Conservation (phyloP, 805 yeast genomes). For the Candida qinlingensis region DNA sequence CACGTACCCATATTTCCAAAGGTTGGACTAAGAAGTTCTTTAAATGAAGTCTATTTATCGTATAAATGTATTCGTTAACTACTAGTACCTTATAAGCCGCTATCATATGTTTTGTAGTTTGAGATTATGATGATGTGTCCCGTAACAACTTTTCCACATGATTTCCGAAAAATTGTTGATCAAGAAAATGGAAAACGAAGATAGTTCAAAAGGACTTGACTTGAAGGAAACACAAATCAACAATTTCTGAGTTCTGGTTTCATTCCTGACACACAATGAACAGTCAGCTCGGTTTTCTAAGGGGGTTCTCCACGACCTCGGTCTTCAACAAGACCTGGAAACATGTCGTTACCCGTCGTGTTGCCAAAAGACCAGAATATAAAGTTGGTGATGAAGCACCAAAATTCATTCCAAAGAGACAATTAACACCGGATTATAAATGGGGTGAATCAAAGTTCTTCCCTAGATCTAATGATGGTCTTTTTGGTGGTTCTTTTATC, state of each 20-base stretch:
- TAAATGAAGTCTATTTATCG: slow-evolving; percentile 4
- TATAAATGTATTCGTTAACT: background rate
- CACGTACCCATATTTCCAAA: background rate
- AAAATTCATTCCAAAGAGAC: slow-evolving; percentile 37
- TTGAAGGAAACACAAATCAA: background rate
- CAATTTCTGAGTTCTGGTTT: background rate
- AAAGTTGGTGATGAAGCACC: slow-evolving; percentile 53
- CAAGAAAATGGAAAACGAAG: background rate
- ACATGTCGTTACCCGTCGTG: slow-evolving; percentile 42
- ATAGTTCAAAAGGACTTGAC: background rate
- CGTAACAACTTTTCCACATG: background rate
- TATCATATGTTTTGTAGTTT: background rate
- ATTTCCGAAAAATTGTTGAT: slow-evolving; percentile 1
- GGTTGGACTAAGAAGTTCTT: slow-evolving; percentile 23
- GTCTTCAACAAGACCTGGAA: slow-evolving; percentile 31
- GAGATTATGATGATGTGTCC: slow-evolving; percentile 9
- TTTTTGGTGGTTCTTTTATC: slow-evolving; percentile 84
- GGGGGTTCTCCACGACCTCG: slow-evolving; percentile 17
- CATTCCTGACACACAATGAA: slow-evolving; percentile 6
- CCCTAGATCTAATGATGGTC: slow-evolving; percentile 82
- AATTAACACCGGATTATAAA: slow-evolving; percentile 57
- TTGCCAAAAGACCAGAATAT: slow-evolving; percentile 38
- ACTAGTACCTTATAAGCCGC: background rate
- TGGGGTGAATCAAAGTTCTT: slow-evolving; percentile 74
- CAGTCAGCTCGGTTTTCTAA: slow-evolving; percentile 13